Percentiles rank a stretch among this genome's conserved stretches.
Evolutionary conservation across 495 filamentous ascomycete genomes (phyloP).

Genomic region (Immersiella caudata): DNA sequence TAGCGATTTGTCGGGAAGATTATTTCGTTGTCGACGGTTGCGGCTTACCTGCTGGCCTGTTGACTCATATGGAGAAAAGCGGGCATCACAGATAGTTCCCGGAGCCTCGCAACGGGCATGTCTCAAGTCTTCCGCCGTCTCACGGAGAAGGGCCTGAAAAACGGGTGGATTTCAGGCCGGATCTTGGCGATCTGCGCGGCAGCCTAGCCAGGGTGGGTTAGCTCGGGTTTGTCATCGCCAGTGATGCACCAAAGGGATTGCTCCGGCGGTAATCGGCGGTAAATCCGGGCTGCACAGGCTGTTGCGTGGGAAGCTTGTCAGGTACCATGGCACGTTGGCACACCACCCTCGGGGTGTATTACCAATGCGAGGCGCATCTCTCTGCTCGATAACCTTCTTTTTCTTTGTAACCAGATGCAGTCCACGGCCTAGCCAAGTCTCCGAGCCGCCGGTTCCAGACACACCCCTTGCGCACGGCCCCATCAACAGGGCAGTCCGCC

Average conservation of each 20-base stretch:
- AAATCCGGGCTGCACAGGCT: neutral
- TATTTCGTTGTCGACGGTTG: neutral
- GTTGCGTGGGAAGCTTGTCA: neutral
- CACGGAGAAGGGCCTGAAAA: neutral
- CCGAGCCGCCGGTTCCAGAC: neutral
- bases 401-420: neutral
- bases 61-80: conserved; percentile 5
- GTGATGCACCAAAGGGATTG: neutral
- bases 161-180: neutral
- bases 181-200: neutral
- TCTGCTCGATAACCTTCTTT: conserved; percentile 19
- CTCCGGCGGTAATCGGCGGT: neutral
- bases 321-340: neutral
- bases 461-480: neutral
- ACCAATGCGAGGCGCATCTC: neutral
- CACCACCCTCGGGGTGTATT: neutral
- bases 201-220: neutral
- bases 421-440: neutral
- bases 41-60: neutral
- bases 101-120: neutral
- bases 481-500: neutral
- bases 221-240: neutral
- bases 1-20: neutral
- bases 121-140: neutral
- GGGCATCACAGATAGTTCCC: neutral